Conservation (phyloP, 73 alveolate genomes). For the Strombidium stylifer region DNA sequence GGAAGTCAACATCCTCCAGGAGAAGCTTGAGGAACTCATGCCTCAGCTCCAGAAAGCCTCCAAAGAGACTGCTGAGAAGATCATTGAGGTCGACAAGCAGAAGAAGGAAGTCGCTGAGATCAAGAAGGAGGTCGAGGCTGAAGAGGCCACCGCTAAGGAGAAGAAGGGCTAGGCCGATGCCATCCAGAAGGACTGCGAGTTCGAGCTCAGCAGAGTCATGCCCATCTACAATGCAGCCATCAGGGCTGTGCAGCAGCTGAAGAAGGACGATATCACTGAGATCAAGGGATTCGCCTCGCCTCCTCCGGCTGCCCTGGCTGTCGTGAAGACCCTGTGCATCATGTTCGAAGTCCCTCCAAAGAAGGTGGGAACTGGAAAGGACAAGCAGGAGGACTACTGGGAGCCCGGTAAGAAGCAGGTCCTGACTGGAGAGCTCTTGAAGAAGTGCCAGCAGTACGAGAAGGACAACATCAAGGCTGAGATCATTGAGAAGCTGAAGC, state of each 20-base stretch:
- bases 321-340: constrained; percentile 63
- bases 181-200: constrained; percentile 73
- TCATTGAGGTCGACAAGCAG: constrained; percentile 68
- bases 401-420: constrained; percentile 81
- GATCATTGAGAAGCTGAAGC: constrained; percentile 59
- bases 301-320: constrained; percentile 72
- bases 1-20: constrained; percentile 82
- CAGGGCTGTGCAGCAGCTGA: constrained; percentile 75
- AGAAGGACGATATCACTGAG: constrained; percentile 78
- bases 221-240: constrained; percentile 76
- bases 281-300: constrained; percentile 83
- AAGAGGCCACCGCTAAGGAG: constrained; percentile 64
- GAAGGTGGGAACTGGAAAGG: constrained; percentile 79
- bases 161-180: constrained; percentile 72
- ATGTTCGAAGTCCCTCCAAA: constrained; percentile 58
- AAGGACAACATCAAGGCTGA: constrained; percentile 77
- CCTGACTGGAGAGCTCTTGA: constrained; percentile 71
- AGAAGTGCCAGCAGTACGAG: constrained; percentile 64
- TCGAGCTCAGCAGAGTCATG: constrained; percentile 67
- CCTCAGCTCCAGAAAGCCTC: constrained; percentile 81
- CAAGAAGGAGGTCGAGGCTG: constrained; percentile 72
- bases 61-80: constrained; percentile 59
- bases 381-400: constrained; percentile 80
- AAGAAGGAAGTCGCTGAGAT: constrained; percentile 71
- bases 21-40: constrained; percentile 75